Conservation (phyloP, 2,329 filamentous ascomycete genomes). For the Colletotrichum scovillei region DNA sequence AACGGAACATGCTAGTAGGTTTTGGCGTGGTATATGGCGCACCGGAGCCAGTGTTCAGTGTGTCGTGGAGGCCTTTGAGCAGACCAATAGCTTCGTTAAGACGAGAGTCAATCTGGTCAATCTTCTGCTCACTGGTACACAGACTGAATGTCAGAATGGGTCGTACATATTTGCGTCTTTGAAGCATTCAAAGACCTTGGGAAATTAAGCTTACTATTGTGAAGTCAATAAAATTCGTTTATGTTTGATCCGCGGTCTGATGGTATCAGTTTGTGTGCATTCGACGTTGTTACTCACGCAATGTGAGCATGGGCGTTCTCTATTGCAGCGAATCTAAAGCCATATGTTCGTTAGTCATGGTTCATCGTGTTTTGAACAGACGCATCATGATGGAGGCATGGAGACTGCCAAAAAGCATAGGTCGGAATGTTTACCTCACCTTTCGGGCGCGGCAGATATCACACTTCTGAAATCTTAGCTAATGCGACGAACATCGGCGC, state of each 20-base stretch:
- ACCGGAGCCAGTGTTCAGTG: not conserved
- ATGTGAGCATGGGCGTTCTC: conserved; percentile 47
- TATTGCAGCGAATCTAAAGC: conserved; percentile 48
- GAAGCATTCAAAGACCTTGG: too few species aligned
- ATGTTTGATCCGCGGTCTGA: conserved; percentile 46
- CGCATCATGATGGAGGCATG: too few species aligned
- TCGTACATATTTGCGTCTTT: too few species aligned
- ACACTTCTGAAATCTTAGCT: too few species aligned
- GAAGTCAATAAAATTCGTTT: conserved; percentile 47
- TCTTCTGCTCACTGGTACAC: conserved; percentile 47
- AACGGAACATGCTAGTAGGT: conserved; percentile 21
- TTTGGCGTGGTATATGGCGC: conserved; percentile 26
- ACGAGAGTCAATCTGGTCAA: conserved; percentile 49
- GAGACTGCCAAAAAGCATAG: too few species aligned
- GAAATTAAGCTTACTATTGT: conserved; percentile 46
- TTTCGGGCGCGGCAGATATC: too few species aligned
- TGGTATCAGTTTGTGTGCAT: conserved; percentile 43
- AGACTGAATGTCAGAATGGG: too few species aligned
- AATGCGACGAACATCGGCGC: too few species aligned
- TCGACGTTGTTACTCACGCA: conserved; percentile 47
- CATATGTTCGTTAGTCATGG: too few species aligned
- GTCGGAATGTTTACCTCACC: too few species aligned
- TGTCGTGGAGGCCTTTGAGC: conserved; percentile 45
- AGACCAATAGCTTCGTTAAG: conserved; percentile 46
- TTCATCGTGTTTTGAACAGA: too few species aligned